Evolutionary conservation across 2,329 filamentous ascomycete species (phyloP), one percentile per base, ranked within the genome.

Genomic region (Cladosporium colombiae): DNA sequence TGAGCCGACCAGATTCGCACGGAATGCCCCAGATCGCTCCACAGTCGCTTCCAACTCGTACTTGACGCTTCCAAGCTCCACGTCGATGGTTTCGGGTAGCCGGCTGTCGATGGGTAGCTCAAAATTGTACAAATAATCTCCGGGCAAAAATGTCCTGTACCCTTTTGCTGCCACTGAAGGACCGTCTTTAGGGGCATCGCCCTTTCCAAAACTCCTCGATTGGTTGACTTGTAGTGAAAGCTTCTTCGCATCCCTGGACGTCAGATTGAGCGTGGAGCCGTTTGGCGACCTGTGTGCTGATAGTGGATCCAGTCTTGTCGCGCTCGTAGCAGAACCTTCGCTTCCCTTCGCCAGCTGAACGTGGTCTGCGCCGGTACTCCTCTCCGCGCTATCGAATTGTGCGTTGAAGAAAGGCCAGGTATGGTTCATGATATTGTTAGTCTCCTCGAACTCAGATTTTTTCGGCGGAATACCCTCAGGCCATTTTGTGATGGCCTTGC

Each of bases 401-500:
- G 91, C 90, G 73, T 97, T 96, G 83, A 97, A 99, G 76, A 98
- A 98, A 0, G 90, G 94, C 79, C 92, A 88, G 21, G 88, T 94
- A 74, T 97, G 93, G 49, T 91, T 94, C 78, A 96, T 89, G 67
- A 98, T 84, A 3, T 89, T 91, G 71, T 95, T 91, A 68, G 92
- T 91, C 75, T 98, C 93, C 72, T 88, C 90, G 62, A 92, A 88
- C 49, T 96, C 91, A 1, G 89, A 85, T 77, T 96, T 97, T 65
- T 89, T 85, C 0, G 93, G 93, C 3, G 95, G 94, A 33, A 98
- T 95, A 60, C 93, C 88, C 81, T 98, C 95, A 18, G 95, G 94
- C 95, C 95, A 99, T 75, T 97, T 93, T 1, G 95, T 98, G 69
- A 90, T 87, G 3, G 93, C 92, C 75, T 88, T 90, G 33, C 94